Evolutionary conservation across 805 yeast genomes (phyloP).

Genomic region (Yarrowia deformans): DNA sequence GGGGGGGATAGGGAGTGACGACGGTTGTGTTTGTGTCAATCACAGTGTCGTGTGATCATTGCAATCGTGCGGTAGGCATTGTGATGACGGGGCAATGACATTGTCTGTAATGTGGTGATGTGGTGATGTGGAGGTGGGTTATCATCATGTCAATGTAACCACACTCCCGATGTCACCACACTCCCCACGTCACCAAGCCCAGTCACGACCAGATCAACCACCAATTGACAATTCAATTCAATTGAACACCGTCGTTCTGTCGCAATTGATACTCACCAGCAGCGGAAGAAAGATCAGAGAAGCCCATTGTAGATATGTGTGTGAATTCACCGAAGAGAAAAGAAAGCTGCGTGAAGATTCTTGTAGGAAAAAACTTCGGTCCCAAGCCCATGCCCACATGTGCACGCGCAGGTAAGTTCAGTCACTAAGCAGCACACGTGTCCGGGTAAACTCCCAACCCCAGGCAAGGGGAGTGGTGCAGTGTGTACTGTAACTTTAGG

Average conservation of each 20-base stretch:
- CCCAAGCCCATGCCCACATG: conserved; percentile 29
- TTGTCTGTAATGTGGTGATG: not conserved
- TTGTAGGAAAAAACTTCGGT: conserved; percentile 38
- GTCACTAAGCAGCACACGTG: conserved; percentile 27
- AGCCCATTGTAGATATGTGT: conserved; percentile 50
- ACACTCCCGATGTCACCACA: too few relatives aligned
- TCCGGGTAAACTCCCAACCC: conserved; percentile 39
- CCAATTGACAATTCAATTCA: not conserved
- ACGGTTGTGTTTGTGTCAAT: too few relatives aligned
- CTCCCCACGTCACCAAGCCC: too few relatives aligned
- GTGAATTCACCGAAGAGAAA: conserved; percentile 36
- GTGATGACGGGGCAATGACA: too few relatives aligned
- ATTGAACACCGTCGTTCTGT: not conserved
- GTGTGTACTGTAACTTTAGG: too few relatives aligned
- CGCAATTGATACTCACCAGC: conserved; percentile 49
- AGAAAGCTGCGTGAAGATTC: conserved; percentile 24
- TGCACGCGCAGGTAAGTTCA: conserved; percentile 27
- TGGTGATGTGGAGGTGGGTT: not conserved
- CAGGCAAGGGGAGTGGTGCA: not conserved
- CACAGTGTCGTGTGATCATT: too few relatives aligned
- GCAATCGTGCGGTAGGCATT: too few relatives aligned
- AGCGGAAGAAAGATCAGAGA: conserved; percentile 56
- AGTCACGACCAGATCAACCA: too few relatives aligned
- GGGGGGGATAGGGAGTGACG: too few relatives aligned
- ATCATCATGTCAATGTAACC: too few relatives aligned